Conservation (phyloP, 208 protist genomes). For the Blechomonas ayalai region DNA sequence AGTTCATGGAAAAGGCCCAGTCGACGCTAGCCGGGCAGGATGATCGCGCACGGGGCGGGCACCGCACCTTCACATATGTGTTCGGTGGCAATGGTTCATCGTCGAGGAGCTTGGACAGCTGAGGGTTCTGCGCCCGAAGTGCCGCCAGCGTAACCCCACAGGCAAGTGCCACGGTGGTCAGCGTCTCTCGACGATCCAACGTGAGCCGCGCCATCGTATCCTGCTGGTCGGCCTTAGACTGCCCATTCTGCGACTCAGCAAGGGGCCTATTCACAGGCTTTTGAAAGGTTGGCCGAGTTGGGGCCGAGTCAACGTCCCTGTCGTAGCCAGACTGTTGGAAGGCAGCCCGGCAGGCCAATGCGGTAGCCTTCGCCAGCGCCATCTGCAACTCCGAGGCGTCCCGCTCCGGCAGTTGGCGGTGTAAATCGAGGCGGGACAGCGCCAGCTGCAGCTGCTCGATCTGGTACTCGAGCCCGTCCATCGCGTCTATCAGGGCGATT, state of each 20-base stretch:
- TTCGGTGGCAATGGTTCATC: conserved; percentile 25
- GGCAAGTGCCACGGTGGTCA: conserved; percentile 17
- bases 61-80: conserved; percentile 43
- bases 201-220: too few relatives aligned
- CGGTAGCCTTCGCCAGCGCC: conserved; percentile 37
- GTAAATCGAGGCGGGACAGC: conserved; percentile 20
- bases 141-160: conserved; percentile 15
- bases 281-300: background rate
- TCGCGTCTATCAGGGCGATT: too few relatives aligned
- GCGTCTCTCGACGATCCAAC: conserved; percentile 18
- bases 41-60: too few relatives aligned
- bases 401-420: conserved; percentile 11
- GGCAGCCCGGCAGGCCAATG: conserved; percentile 21
- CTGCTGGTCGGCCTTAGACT: too few relatives aligned
- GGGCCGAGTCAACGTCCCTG: background rate
- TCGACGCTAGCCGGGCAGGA: too few relatives aligned
- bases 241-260: background rate
- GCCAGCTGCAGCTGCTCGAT: conserved; percentile 27
- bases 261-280: background rate
- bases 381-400: conserved; percentile 29
- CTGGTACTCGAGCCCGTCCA: conserved; percentile 42
- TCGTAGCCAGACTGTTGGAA: conserved; percentile 7
- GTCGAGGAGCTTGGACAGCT: conserved; percentile 18
- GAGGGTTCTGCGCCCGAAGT: conserved; percentile 41
- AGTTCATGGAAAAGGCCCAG: too few relatives aligned